Conservation (phyloP, 2,329 filamentous ascomycete genomes). For the Penicillium sp. region DNA sequence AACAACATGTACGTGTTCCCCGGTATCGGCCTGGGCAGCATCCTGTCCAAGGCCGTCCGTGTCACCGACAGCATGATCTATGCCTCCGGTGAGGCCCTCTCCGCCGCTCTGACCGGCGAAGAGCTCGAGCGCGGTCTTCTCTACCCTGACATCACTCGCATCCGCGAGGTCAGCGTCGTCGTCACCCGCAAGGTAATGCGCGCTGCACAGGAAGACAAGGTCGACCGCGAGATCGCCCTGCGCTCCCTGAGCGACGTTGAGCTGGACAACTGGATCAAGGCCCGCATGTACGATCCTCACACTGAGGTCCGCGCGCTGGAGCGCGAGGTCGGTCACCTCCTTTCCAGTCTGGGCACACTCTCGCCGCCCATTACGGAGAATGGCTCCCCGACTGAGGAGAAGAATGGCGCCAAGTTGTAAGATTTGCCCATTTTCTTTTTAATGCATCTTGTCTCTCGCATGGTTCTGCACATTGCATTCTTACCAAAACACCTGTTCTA, state of each 20-base stretch:
- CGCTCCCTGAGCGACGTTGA: constrained; percentile 43
- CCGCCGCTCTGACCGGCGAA: constrained; percentile 71
- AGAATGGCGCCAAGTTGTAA: constrained; percentile 36
- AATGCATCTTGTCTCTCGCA: not conserved
- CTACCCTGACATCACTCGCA: constrained; percentile 86
- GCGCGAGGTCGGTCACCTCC: constrained; percentile 45
- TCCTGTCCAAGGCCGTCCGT: constrained; percentile 79
- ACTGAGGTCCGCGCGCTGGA: constrained; percentile 47
- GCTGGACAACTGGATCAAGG: constrained; percentile 48
- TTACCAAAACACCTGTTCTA: constrained; percentile 11
- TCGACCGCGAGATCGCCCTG: constrained; percentile 51
- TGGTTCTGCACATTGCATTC: not conserved
- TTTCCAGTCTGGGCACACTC: constrained; percentile 34
- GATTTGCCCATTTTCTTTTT: constrained; percentile 10
- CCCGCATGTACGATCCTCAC: constrained; percentile 50
- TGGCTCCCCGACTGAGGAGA: constrained; percentile 31
- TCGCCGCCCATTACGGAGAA: constrained; percentile 19
- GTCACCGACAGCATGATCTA: constrained; percentile 97
- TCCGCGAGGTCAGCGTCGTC: constrained; percentile 80
- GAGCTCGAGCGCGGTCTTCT: constrained; percentile 81
- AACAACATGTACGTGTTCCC: constrained; percentile 91
- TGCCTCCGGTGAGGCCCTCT: constrained; percentile 77
- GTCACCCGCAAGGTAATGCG: constrained; percentile 93
- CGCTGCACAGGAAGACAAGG: constrained; percentile 75
- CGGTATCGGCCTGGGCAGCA: constrained; percentile 87